Percentiles rank a stretch among this genome's conserved stretches.
Evolutionary conservation across 2,329 filamentous ascomycete genomes (phyloP).

Genomic region (Massarina eburnea): DNA sequence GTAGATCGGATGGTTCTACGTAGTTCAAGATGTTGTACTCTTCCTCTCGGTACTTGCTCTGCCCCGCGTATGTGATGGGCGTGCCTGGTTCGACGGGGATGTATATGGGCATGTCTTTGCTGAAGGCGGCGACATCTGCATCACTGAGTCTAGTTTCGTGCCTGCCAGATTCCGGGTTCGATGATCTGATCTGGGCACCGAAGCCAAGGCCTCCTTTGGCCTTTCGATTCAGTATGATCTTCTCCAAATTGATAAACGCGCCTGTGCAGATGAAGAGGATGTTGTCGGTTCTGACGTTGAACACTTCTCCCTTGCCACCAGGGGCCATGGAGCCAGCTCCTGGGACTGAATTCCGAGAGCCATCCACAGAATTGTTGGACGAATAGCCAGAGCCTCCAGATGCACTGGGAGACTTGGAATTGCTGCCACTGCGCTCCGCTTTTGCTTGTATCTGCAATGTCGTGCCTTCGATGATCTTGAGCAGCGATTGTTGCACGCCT

Average conservation of each 20-base stretch:
- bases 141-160: constrained; percentile 60
- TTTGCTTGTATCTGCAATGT: constrained; percentile 92
- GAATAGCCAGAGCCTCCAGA: constrained; percentile 17
- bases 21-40: constrained; percentile 67
- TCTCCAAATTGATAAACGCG: constrained; percentile 90
- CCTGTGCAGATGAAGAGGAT: constrained; percentile 97
- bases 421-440: constrained; percentile 61
- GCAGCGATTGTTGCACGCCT: constrained; percentile 90
- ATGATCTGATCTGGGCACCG: constrained; percentile 73
- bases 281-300: constrained; percentile 86
- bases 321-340: constrained; percentile 14
- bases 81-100: constrained; percentile 33
- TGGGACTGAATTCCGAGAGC: constrained; percentile 18
- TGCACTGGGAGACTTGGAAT: constrained; percentile 24
- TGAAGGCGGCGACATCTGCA: constrained; percentile 61
- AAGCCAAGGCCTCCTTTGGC: constrained; percentile 88
- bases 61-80: constrained; percentile 20
- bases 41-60: constrained; percentile 21
- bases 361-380: constrained; percentile 23
- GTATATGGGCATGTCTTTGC: constrained; percentile 61
- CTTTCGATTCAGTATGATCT: constrained; percentile 82
- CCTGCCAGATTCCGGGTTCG: constrained; percentile 51
- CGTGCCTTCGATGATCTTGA: constrained; percentile 96
- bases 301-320: constrained; percentile 58
- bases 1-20: constrained; percentile 73